Evolutionary conservation across 1,284 basidiomycete species (phyloP), one percentile per base, ranked within the genome.

Genomic region (Boletus smithii): DNA sequence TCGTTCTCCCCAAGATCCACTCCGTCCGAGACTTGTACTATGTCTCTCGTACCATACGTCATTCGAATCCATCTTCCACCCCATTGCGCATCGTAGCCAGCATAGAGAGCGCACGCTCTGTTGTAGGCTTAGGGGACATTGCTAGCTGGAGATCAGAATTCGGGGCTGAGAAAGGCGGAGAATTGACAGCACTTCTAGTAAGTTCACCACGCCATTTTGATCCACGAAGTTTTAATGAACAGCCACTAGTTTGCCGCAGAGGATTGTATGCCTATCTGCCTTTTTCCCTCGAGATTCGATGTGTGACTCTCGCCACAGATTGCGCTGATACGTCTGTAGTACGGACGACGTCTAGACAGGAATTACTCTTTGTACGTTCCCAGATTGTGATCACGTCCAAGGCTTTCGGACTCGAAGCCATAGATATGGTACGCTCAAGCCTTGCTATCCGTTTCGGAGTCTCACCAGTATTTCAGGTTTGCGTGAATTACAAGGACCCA

Each of bases 321-420:
- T 89, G 95, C 62, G 93, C 94, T 1, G 85, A 92, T 57, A 91
- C 93, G 0, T 84, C 83, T 2, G 85, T 97, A 50, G 75, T 86
- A 27, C 83, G 95, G n/a, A 89, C 92, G 1, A 62, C 73, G 1
- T 79, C 81, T 8, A 79, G 89, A 17, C 72, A 73, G 41, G 92
- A 95, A 60, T 71, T 98, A 17, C 76, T 95, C 6, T 92, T 83
- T 58, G 87, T 92, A 3, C 82, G 95, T n/a, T 91, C 91, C 0
- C 79, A 85, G 49, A 81, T 97, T 46, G 90, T 88, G 8, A 80
- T 89, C 20, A 80, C 85, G 0, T 92, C 95, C 10, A 93, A 89
- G 62, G 91, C 92, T 4, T 91, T 85, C 60, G 81, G 81, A 0
- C 72, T 97, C 2, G 80, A 86, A 32, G 89, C 93, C 2, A 91